A percentile compares a stretch with the other conserved stretches of the same genome.
phyloP scores from a whole-genome alignment of 2,329 filamentous ascomycete genomes.

The Ceratocystis alfenasii region DNA sequence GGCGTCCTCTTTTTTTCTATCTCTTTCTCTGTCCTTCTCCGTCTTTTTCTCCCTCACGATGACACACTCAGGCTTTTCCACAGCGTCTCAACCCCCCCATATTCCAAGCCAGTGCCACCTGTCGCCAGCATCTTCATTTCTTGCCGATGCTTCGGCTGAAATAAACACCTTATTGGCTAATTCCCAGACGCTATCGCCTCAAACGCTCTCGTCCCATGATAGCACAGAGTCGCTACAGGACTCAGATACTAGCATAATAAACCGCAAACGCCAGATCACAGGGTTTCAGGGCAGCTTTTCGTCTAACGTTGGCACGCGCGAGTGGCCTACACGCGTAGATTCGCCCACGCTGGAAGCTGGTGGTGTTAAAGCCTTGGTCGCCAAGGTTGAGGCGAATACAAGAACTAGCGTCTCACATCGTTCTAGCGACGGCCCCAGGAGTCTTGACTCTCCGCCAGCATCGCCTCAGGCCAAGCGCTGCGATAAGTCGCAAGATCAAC shows the following conservation, averaged over 20 bases:
- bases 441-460: slow-evolving; percentile 2
- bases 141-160: slow-evolving; percentile 18
- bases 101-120: background rate
- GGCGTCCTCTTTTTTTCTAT: background rate
- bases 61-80: slow-evolving; percentile 1
- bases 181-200: background rate
- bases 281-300: slow-evolving; percentile 22
- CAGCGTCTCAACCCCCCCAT: background rate
- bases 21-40: background rate
- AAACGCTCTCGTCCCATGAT: background rate
- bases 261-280: slow-evolving; percentile 20
- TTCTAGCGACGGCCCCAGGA: background rate
- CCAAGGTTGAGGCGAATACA: slow-evolving; percentile 6
- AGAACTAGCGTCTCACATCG: background rate
- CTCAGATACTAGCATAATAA: slow-evolving; percentile 18
- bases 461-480: background rate
- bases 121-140: slow-evolving; percentile 12
- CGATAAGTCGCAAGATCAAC: background rate
- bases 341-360: slow-evolving; percentile 2
- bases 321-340: slow-evolving; percentile 17
- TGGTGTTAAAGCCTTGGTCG: slow-evolving; percentile 6
- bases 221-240: background rate
- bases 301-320: slow-evolving; percentile 21
- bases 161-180: slow-evolving; percentile 15
- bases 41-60: slow-evolving; percentile 9